Evolutionary conservation across 2,329 filamentous ascomycete genomes (phyloP).

Genomic region (Phyllosticta citrichinensis): DNA sequence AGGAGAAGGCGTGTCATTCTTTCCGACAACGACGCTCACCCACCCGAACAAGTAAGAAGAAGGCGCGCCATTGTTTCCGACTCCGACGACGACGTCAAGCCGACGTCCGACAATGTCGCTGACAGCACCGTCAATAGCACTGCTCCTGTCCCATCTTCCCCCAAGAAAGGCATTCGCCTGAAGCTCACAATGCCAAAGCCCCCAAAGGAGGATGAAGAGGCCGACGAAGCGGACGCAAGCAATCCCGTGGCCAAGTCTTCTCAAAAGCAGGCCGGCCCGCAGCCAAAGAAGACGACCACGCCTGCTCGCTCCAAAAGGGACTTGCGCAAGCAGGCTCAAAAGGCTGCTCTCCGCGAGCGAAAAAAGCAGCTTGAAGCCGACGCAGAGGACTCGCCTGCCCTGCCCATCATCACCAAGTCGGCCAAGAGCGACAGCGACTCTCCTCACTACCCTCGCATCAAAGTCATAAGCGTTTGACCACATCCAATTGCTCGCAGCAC

Average conservation of each 20-base stretch:
- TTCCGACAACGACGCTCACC: neutral
- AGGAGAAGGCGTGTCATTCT: no score
- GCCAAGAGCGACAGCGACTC: neutral
- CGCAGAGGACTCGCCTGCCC: neutral
- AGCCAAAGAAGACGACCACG: conserved; percentile 11
- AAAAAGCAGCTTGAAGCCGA: conserved; percentile 6
- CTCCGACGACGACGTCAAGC: conserved; percentile 1
- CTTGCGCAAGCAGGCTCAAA: conserved; percentile 33
- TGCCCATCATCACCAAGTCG: neutral
- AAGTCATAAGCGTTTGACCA: neutral
- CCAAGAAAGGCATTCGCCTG: conserved; percentile 5
- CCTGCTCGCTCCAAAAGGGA: conserved; percentile 28
- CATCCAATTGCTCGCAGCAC: neutral
- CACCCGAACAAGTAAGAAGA: neutral
- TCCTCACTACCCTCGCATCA: neutral
- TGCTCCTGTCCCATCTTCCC: neutral
- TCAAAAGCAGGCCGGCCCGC: conserved; percentile 25
- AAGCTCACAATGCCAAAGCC: conserved; percentile 18
- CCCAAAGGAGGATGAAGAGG: conserved; percentile 25
- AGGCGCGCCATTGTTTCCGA: neutral
- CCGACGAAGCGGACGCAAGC: conserved; percentile 11
- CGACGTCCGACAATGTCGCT: neutral
- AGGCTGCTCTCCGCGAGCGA: conserved; percentile 31
- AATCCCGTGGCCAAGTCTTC: conserved; percentile 14
- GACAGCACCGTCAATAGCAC: neutral